Percentiles rank a stretch among this genome's conserved stretches.
Conservation (phyloP, 2,329 filamentous ascomycete genomes). For the Stromatinia cepivora region DNA sequence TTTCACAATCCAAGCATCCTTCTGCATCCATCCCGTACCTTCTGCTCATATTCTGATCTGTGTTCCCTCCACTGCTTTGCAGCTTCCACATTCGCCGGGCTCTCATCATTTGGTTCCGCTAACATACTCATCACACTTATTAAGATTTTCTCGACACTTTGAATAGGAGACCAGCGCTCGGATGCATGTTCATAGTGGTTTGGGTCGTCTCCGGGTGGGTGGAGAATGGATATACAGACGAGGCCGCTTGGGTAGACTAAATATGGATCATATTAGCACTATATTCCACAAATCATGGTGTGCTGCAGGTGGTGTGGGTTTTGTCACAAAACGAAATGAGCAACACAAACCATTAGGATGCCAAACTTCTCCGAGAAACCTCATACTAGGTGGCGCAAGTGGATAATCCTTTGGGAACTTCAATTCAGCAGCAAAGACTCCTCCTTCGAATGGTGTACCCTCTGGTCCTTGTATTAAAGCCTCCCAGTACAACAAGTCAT, state of each 20-base stretch:
- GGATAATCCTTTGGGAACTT: slow-evolving; percentile 96
- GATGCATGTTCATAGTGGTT: slow-evolving; percentile 97
- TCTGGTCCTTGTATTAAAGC: slow-evolving; percentile 94
- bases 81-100: slow-evolving; percentile 92
- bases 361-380: slow-evolving; percentile 90
- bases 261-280: not conserved
- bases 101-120: slow-evolving; percentile 95
- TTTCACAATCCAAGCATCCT: slow-evolving; percentile 70
- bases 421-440: slow-evolving; percentile 91
- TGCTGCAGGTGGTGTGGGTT: not conserved
- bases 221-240: slow-evolving; percentile 97
- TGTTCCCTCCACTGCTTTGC: slow-evolving; percentile 94
- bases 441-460: slow-evolving; percentile 93
- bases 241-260: slow-evolving; percentile 86
- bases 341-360: slow-evolving; percentile 80
- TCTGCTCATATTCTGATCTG: slow-evolving; percentile 78
- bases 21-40: slow-evolving; percentile 80
- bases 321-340: slow-evolving; percentile 7
- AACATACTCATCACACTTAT: slow-evolving; percentile 98
- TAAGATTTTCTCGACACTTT: slow-evolving; percentile 96
- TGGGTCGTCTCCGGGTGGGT: slow-evolving; percentile 93
- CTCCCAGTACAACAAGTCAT: slow-evolving; percentile 96
- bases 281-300: not conserved
- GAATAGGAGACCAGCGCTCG: slow-evolving; percentile 94
- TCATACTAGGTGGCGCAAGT: slow-evolving; percentile 94